phyloP scores from a whole-genome alignment of 2,329 filamentous ascomycete genomes.

The Parastagonospora avenae region DNA sequence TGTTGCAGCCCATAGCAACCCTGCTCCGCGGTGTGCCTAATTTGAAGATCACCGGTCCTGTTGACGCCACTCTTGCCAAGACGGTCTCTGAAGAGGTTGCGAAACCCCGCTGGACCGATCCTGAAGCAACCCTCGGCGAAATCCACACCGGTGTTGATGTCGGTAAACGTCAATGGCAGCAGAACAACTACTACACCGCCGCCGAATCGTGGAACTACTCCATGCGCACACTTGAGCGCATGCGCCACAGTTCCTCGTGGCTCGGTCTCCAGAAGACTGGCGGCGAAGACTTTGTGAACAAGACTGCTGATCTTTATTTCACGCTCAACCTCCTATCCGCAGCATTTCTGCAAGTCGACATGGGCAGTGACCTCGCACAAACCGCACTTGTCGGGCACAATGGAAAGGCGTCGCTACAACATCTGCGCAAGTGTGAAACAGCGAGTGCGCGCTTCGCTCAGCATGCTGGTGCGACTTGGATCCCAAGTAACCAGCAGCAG shows the following conservation, averaged over 20 bases:
- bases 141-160: conserved; percentile 32
- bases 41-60: conserved; percentile 20
- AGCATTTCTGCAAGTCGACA: conserved; percentile 30
- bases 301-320: conserved; percentile 29
- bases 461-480: conserved; percentile 30
- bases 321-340: conserved; percentile 31
- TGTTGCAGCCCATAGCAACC: conserved; percentile 25
- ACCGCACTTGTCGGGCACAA: conserved; percentile 14
- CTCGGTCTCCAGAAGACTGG: conserved; percentile 19
- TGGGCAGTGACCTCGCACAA: conserved; percentile 12
- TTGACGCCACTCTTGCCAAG: conserved; percentile 17
- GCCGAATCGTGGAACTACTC: conserved; percentile 29
- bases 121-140: conserved; percentile 26
- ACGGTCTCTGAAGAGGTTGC: conserved; percentile 19
- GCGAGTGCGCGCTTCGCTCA: conserved; percentile 29
- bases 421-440: conserved; percentile 27
- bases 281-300: conserved; percentile 30
- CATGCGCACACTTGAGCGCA: conserved; percentile 32
- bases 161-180: conserved; percentile 36
- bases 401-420: conserved; percentile 14
- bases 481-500: conserved; percentile 26
- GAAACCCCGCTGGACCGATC: conserved; percentile 31
- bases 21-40: conserved; percentile 25
- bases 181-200: conserved; percentile 23
- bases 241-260: conserved; percentile 35